Base-by-base conservation (phyloP, 1,284 basidiomycete species). In the Austroboletus olivaceoglutinosus region DNA sequence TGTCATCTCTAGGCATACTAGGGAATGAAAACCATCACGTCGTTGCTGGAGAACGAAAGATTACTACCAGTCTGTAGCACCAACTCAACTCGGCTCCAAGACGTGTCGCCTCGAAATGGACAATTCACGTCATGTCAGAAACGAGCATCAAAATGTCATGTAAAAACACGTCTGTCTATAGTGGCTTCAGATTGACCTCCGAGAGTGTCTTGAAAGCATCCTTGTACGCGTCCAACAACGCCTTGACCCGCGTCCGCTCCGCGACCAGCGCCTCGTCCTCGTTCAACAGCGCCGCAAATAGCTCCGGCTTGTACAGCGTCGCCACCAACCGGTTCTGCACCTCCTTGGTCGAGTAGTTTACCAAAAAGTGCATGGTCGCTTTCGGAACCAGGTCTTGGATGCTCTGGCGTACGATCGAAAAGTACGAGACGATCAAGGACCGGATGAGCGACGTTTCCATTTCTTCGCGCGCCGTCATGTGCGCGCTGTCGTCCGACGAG, bases 381-480 rank as follows among this genome's bases (percentile, higher is more conserved):
- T 99, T 99, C 33, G 97, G 97, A 18, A 99, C 85, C 54, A 98
- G 80, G 70, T 99, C 97, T 65, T 98, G 93, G 58, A 99, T 98
- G 62, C 88, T 91, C 70, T 98, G 93, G 31, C 97, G 86, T 19
- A 97, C 91, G 69, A 99, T 99, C 57, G 81, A 80, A 74, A 99
- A 99, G 77, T 99, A 99, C 15, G 91, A 93, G 25, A 86, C 83
- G 67, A 99, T 99, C 58, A 99, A 81, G 3, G 90, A 91, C 47
- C 95, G 86, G 65, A 99, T 99, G 56, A 99, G 80, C 38, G 83
- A 86, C 34, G 93, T 97, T 73, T 99, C 96, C 87, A 98, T 91
- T 68, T 98, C 93, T 70, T 99, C 96, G 29, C 91, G 83, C 53
- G 83, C 77, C 2, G 86, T 86, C 51, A 92, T 70, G 63, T 80